Evolutionary conservation across 441 rosid genomes (phyloP).

Genomic region (California macrophylla): DNA sequence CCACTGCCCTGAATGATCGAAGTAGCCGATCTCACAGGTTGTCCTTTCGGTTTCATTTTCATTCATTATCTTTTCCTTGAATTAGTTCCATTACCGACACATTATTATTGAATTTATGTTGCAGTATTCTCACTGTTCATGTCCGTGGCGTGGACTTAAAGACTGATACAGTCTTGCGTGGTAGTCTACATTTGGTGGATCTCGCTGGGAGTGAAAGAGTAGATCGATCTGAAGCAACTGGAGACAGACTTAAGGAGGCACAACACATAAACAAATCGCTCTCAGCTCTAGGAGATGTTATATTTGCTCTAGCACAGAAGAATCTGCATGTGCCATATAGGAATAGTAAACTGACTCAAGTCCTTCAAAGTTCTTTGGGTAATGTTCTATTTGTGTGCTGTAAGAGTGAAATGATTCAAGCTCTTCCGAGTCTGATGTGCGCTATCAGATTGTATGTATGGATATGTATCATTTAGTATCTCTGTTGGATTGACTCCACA

Average conservation of each 20-base stretch:
- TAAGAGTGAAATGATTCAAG: neutral
- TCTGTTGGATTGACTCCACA: constrained; percentile 9
- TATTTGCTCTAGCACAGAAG: constrained; percentile 84
- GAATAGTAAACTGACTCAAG: constrained; percentile 97
- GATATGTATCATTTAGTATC: neutral
- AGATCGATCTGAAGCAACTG: constrained; percentile 81
- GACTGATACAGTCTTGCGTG: constrained; percentile 53
- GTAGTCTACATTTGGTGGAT: constrained; percentile 82
- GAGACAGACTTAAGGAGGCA: constrained; percentile 79
- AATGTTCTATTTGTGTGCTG: constrained; percentile 8
- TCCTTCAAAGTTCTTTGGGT: constrained; percentile 91
- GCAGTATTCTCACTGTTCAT: constrained; percentile 3
- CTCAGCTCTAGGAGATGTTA: constrained; percentile 92
- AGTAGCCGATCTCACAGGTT: constrained; percentile 94
- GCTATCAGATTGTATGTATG: neutral
- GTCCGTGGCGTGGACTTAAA: constrained; percentile 55
- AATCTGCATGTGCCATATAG: constrained; percentile 81
- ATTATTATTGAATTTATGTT: constrained; percentile 11
- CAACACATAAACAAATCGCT: constrained; percentile 93
- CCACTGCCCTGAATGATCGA: constrained; percentile 89
- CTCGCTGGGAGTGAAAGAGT: constrained; percentile 97
- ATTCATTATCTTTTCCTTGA: neutral
- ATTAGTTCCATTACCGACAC: constrained; percentile 10
- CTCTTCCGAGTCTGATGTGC: neutral
- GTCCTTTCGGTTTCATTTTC: neutral